A percentile compares a stretch with the other conserved stretches of the same genome.
These are phyloP conservation scores for Talaromyces atroroseus DNA, from an alignment of 2,329 filamentous ascomycete genomes.

Conservation along the genomic window DNA sequence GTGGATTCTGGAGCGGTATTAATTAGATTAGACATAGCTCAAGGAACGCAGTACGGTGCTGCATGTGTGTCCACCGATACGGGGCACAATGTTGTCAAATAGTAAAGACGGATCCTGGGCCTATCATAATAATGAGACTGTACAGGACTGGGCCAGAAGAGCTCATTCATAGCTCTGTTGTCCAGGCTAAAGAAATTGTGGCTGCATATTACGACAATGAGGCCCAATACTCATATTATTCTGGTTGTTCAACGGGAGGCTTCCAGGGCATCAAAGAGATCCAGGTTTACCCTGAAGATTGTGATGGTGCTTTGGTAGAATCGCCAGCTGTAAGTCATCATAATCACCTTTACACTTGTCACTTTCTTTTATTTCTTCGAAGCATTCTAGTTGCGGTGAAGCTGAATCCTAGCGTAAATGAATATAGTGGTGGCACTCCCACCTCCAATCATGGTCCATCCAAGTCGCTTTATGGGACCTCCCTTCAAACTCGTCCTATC, in stretches of 20 bases:
- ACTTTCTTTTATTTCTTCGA: too few relatives aligned
- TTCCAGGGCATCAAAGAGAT: constrained; percentile 1
- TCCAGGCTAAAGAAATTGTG: not conserved
- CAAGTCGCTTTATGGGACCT: constrained; percentile 46
- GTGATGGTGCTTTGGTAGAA: constrained; percentile 1
- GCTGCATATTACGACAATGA: not conserved
- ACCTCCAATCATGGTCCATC: constrained; percentile 43
- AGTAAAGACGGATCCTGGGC: not conserved
- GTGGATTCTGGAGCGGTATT: not conserved
- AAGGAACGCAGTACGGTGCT: not conserved
- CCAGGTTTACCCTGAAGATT: not conserved
- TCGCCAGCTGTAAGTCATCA: constrained; percentile 32
- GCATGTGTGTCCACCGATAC: not conserved
- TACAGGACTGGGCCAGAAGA: not conserved
- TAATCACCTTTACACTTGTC: too few relatives aligned
- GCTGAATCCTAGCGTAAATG: too few relatives aligned
- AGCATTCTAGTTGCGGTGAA: too few relatives aligned
- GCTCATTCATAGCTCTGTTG: not conserved
- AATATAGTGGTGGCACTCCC: constrained; percentile 42
- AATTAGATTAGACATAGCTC: not conserved
- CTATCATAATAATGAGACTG: not conserved
- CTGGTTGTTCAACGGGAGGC: constrained; percentile 1
- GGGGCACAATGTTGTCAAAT: not conserved
- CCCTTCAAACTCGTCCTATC: constrained; percentile 37
- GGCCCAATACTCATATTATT: not conserved